phyloP scores from a whole-genome alignment of 2,329 filamentous ascomycete genomes.

The Penicillium sp. region DNA sequence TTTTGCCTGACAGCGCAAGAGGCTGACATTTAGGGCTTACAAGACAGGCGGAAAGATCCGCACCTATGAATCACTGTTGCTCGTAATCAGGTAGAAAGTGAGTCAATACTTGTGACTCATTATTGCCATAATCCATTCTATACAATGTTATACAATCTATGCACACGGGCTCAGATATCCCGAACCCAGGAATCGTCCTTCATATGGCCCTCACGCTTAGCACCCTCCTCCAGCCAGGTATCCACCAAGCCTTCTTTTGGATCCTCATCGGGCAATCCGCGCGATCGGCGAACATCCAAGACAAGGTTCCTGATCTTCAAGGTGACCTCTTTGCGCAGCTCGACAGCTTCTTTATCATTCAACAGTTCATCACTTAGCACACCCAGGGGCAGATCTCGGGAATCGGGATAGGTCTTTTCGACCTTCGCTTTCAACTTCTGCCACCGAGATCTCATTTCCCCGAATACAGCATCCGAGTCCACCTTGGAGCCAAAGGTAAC shows the following conservation, averaged over 20 bases:
- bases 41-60: neutral
- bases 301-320: conserved; percentile 75
- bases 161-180: conserved; percentile 48
- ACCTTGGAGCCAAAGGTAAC: conserved; percentile 65
- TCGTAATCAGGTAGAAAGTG: neutral
- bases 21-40: neutral
- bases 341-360: conserved; percentile 70
- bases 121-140: conserved; percentile 9
- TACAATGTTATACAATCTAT: conserved; percentile 21
- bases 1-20: neutral
- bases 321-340: conserved; percentile 77
- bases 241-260: conserved; percentile 73
- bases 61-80: neutral
- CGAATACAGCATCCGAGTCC: conserved; percentile 72
- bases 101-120: neutral
- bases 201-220: conserved; percentile 56
- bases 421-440: conserved; percentile 59
- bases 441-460: conserved; percentile 75
- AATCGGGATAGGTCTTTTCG: conserved; percentile 47
- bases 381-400: conserved; percentile 46
- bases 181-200: conserved; percentile 61
- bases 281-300: conserved; percentile 68
- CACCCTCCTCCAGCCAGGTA: conserved; percentile 69
- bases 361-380: conserved; percentile 65
- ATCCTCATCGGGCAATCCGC: conserved; percentile 78